phyloP scores from a whole-genome alignment of 2,329 filamentous ascomycete genomes.

The Penicillium polonicum region DNA sequence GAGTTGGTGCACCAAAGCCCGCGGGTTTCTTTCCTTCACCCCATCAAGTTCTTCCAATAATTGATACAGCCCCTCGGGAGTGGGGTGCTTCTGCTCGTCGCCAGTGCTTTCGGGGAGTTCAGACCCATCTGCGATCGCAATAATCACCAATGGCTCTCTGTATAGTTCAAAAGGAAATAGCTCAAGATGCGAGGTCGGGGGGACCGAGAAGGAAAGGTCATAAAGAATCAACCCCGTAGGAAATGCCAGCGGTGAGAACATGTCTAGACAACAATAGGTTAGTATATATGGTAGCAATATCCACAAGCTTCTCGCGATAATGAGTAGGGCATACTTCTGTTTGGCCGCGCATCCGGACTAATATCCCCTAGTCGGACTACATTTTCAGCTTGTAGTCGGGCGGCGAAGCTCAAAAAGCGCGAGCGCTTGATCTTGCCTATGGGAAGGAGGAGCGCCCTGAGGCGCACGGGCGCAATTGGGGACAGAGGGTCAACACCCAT shows the following conservation, averaged over 20 bases:
- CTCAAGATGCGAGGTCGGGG: constrained; percentile 74
- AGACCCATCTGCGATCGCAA: constrained; percentile 79
- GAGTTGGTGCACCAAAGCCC: constrained; percentile 73
- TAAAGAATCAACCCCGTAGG: constrained; percentile 84
- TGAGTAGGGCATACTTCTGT: constrained; percentile 67
- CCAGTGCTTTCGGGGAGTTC: constrained; percentile 55
- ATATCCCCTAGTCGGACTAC: constrained; percentile 82
- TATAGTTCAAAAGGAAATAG: constrained; percentile 88
- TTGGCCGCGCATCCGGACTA: constrained; percentile 77
- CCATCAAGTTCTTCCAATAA: constrained; percentile 65
- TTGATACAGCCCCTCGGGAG: constrained; percentile 37
- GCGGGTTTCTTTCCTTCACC: constrained; percentile 70
- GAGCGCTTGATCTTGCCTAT: constrained; percentile 81
- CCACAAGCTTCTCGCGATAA: not conserved
- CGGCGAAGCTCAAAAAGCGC: constrained; percentile 75
- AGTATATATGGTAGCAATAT: constrained; percentile 10
- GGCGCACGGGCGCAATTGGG: constrained; percentile 85
- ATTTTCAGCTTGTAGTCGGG: constrained; percentile 74
- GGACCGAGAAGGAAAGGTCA: constrained; percentile 77
- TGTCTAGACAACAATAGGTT: constrained; percentile 57
- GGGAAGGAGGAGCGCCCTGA: constrained; percentile 83
- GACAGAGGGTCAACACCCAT: constrained; percentile 90
- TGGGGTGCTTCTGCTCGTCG: constrained; percentile 35
- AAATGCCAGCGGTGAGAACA: constrained; percentile 90
- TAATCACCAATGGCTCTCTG: constrained; percentile 76